Evolutionary conservation across 371 early-diverging fungal species (phyloP).

Genomic region (Synchytrium microbalum): DNA sequence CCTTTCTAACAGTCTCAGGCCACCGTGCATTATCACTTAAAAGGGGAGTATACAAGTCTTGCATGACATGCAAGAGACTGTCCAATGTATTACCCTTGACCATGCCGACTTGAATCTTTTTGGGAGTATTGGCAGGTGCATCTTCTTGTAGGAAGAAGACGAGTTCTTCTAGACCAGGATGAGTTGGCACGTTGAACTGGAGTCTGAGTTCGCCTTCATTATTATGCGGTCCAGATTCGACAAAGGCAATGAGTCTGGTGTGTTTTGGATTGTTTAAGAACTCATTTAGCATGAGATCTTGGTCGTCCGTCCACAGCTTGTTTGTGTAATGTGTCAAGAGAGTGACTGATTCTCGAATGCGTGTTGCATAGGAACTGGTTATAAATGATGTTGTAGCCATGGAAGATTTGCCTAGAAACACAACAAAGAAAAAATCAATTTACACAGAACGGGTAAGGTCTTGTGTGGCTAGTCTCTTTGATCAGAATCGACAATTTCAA

Average conservation of each 20-base stretch:
- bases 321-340: slow-evolving; percentile 4
- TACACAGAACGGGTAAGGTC: too few species aligned
- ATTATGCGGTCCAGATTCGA: not conserved
- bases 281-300: not conserved
- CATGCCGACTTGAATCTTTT: slow-evolving; percentile 35
- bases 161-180: slow-evolving; percentile 15
- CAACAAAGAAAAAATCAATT: too few species aligned
- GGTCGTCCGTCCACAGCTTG: slow-evolving; percentile 8
- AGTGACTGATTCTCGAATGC: not conserved
- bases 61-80: slow-evolving; percentile 39
- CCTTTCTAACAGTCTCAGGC: slow-evolving; percentile 39
- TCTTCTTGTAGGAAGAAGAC: slow-evolving; percentile 24
- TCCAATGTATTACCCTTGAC: slow-evolving; percentile 34
- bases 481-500: too few species aligned
- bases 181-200: not conserved
- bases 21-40: slow-evolving; percentile 39
- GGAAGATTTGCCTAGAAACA: too few species aligned
- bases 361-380: not conserved
- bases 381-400: not conserved
- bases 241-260: not conserved
- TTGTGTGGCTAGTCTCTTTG: too few species aligned
- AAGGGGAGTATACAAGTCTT: slow-evolving; percentile 42
- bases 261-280: not conserved
- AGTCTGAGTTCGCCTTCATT: not conserved
- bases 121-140: slow-evolving; percentile 29